A percentile compares a stretch with the other conserved stretches of the same genome.
These are phyloP conservation scores for Clavariopsis aquatica DNA, from an alignment of 495 filamentous ascomycete genomes.

Conservation along the genomic window DNA sequence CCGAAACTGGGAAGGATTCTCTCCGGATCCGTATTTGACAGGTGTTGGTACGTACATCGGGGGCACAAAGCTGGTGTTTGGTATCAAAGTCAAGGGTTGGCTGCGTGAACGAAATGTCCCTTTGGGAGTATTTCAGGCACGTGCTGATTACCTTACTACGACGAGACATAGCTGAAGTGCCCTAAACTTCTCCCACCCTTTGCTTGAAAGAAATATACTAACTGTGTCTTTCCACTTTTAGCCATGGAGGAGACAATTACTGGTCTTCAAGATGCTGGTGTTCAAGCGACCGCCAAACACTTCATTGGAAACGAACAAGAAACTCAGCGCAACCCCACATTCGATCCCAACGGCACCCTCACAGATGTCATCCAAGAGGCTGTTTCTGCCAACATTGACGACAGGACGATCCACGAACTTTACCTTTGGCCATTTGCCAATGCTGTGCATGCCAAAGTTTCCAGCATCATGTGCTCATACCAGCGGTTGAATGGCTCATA, in stretches of 20 bases:
- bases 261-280: conserved; percentile 56
- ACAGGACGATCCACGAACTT: conserved; percentile 39
- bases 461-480: conserved; percentile 44
- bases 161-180: too few species aligned
- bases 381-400: conserved; percentile 39
- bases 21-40: conserved; percentile 34
- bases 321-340: conserved; percentile 29
- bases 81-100: too few species aligned
- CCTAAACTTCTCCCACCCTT: too few species aligned
- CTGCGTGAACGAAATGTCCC: too few species aligned
- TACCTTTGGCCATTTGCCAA: conserved; percentile 41
- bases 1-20: conserved; percentile 61
- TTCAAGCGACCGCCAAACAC: conserved; percentile 45
- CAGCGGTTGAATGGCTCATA: conserved; percentile 45
- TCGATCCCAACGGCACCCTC: conserved; percentile 11
- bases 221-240: too few species aligned
- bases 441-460: conserved; percentile 38
- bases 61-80: too few species aligned
- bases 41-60: too few species aligned
- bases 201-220: too few species aligned
- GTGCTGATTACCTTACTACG: too few species aligned
- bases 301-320: conserved; percentile 41
- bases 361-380: conserved; percentile 10
- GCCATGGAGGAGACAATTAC: conserved; percentile 49
- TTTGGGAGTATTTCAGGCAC: too few species aligned